Conservation (phyloP, 495 filamentous ascomycete species). For the Penicillium pulvis region DNA sequence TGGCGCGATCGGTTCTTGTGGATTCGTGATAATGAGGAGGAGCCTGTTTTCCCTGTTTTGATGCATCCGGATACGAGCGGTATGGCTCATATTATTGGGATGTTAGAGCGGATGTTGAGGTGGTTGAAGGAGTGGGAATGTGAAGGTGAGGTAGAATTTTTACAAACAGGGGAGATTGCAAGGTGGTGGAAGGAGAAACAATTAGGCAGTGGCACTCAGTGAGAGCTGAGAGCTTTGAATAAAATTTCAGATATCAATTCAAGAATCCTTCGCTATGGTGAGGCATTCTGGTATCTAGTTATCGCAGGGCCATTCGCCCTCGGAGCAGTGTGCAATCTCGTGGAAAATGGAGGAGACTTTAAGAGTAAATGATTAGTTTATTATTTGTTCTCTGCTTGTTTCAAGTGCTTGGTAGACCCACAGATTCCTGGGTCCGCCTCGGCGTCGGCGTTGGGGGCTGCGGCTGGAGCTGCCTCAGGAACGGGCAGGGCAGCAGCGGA, state of each 20-base stretch:
- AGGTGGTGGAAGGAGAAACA: conserved; percentile 26
- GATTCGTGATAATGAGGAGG: conserved; percentile 40
- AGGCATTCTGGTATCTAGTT: not conserved
- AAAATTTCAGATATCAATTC: no score
- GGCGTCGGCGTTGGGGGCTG: no score
- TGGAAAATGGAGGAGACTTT: not conserved
- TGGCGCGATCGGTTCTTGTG: conserved; percentile 56
- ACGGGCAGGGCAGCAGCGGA: no score
- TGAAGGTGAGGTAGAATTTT: conserved; percentile 50
- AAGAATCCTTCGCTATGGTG: no score
- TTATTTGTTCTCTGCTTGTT: no score
- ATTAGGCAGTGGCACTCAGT: not conserved
- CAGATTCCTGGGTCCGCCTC: no score
- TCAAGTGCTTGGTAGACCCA: no score
- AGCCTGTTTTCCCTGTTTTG: conserved; percentile 50
- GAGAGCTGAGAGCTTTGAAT: not conserved
- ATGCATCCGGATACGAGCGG: conserved; percentile 64
- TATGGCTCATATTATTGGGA: conserved; percentile 63
- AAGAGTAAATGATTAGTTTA: no score
- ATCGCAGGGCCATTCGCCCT: not conserved
- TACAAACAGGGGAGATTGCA: conserved; percentile 30
- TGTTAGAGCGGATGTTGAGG: conserved; percentile 56
- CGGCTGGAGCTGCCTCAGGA: no score
- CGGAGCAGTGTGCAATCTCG: not conserved
- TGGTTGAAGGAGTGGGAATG: conserved; percentile 52